Base-by-base conservation (phyloP, 345 rosid species). In the Bruguiera sexangula region DNA sequence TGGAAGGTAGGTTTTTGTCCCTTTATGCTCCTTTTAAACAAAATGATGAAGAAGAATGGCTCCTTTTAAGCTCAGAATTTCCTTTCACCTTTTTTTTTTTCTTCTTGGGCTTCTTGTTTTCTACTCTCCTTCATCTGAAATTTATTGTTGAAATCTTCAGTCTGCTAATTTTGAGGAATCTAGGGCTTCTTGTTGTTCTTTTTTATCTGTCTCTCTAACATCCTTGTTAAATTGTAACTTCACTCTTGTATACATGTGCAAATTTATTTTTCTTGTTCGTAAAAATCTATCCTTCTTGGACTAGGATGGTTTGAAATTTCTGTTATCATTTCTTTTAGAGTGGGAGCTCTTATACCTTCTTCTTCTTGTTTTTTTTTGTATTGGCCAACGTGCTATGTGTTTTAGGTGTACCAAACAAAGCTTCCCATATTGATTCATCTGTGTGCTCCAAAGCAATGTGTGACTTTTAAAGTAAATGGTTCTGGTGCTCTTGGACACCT, bases 1-100 rank as follows among this genome's bases (percentile, higher is more conserved):
- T 94, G 73, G 96, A 94, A 88, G 98, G 97, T 94, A 63, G n/a
- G 52, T 36, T 57, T 30, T 37, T 24, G 24, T 24, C 24, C 24
- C 24, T 24, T 24, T 24, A 24, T 24, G 24, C 24, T 24, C 24
- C 24, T 24, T 24, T 24, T 24, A 24, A 43, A 13, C 16, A 43
- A 3, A 43, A 43, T 3, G 50, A 11, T 43, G 50, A 15, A 43
- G 50, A 13, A 43, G 50, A 43, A 43, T 11, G 48, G 48, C 11
- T 16, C 15, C 48, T 10, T 43, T 13, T 43, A 11, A 11, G 16
- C 48, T 43, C 15, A 10, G 48, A 1, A 2, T 37, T 9, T 34
- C 36, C 43, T 37, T 37, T 37, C 13, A 8, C 43, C 43, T 37
- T 37, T 37, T 8, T 10, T 10, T 2, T 74, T 66, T 18, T 8